Percentiles rank a stretch among this genome's conserved stretches.
Conservation (phyloP, 208 protist species). For the Acanthamoeba healyi region DNA sequence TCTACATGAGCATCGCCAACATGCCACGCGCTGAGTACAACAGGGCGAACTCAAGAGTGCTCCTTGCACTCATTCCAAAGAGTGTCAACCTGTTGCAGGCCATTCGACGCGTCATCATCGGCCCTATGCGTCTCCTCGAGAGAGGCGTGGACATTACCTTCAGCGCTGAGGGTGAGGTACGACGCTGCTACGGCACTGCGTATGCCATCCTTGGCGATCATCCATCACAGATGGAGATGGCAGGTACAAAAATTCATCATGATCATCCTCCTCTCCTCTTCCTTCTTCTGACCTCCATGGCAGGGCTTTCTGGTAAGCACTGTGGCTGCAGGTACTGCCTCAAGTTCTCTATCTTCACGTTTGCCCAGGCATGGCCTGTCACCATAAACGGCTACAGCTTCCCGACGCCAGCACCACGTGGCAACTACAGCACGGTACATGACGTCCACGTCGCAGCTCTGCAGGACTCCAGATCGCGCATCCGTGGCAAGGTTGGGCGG, state of each 20-base stretch:
- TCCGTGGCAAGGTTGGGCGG: not conserved
- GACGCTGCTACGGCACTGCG: not conserved
- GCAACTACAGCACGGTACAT: not conserved
- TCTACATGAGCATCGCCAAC: not conserved
- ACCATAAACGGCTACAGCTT: not conserved
- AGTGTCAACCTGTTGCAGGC: not conserved
- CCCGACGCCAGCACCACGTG: too few species aligned
- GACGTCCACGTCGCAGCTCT: not conserved
- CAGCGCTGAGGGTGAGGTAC: not conserved
- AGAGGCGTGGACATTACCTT: not conserved
- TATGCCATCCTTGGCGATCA: not conserved
- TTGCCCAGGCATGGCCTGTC: not conserved
- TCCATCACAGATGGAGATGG: not conserved
- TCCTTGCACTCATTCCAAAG: not conserved
- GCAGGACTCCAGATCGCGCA: not conserved
- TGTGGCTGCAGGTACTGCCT: constrained; percentile 6
- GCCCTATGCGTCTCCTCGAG: not conserved
- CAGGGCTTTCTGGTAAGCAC: not conserved
- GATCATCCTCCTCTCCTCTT: too few species aligned
- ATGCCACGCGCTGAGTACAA: not conserved
- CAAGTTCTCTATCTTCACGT: not conserved
- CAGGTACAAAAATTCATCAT: not conserved
- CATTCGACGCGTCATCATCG: not conserved
- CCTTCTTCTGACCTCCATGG: too few species aligned
- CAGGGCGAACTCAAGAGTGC: not conserved